These are phyloP conservation scores for Leishmania aethiopica DNA, from an alignment of 208 protist species.

Conservation along the genomic window DNA sequence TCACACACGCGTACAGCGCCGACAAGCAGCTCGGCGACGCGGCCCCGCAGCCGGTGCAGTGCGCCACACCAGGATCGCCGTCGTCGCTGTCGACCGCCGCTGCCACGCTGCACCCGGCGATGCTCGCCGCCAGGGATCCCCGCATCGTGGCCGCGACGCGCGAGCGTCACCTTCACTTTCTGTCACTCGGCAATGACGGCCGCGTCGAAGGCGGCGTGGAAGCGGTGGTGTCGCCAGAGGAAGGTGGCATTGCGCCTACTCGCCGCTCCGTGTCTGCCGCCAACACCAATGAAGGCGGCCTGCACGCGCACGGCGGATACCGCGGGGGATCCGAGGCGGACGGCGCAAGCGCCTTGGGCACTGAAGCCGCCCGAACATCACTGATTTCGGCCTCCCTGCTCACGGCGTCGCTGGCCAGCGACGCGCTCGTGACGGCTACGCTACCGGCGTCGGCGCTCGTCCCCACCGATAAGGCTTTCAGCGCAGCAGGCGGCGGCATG, in stretches of 20 bases:
- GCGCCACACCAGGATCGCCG: not conserved
- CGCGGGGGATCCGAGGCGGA: not conserved
- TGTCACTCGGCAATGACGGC: conserved; percentile 69
- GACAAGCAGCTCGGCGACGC: not conserved
- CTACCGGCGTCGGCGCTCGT: not conserved
- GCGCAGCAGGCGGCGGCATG: not conserved
- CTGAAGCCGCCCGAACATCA: not conserved
- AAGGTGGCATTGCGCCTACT: conserved; percentile 50
- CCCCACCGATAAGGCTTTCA: not conserved
- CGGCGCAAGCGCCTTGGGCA: not conserved
- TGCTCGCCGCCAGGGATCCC: conserved; percentile 18
- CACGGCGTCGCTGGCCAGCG: conserved; percentile 19
- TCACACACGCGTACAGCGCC: conserved; percentile 56
- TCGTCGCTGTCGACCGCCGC: not conserved
- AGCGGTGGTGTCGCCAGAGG: conserved; percentile 51
- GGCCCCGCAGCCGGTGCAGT: not conserved
- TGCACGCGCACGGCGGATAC: conserved; percentile 5
- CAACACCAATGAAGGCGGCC: not conserved
- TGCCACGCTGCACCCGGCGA: conserved; percentile 6
- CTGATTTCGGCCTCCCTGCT: conserved; percentile 16
- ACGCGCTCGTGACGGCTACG: not conserved
- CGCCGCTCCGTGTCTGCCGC: not conserved
- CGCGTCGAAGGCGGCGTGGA: conserved; percentile 54
- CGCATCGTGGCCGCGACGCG: conserved; percentile 28
- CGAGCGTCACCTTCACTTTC: conserved; percentile 58